Evolutionary conservation across 495 filamentous ascomycete species (phyloP), one percentile per base, ranked within the genome.

Genomic region (Baudoinia panamericana): DNA sequence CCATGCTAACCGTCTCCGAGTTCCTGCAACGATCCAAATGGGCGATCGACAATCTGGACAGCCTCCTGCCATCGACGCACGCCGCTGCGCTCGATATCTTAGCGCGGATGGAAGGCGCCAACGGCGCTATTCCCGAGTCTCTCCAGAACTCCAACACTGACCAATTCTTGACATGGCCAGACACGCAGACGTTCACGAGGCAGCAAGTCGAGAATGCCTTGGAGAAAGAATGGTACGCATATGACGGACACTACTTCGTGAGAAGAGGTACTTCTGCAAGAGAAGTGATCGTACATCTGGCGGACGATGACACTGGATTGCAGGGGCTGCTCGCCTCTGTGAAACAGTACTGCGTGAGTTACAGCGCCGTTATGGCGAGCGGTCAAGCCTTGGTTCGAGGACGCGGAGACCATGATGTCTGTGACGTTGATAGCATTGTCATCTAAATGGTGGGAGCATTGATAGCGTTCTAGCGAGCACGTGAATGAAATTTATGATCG

Each of bases 241-340:
- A n/a, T 13, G 51, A 54, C 30, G 55, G 45, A n/a, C 32, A 46
- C 15, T 59, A 66, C 30, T 62, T 54, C 36, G 46, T 67, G 13
- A 39, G 46, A 13, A 36, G 53, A 35, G 60, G 64, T 15, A 53
- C 51, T 15, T 41, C 15, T 5, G 49, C 50, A 30, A 57, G 45
- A 32, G 55, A 67, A 40, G 60, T 68, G 7, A 30, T 54, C 4
- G 52, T 63, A 10, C 48, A 54, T 13, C 35, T 61, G 12, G 50
- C 51, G 12, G 41, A 46, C 7, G 30, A 58, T 15, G 55, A 61
- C 13, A 62, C 62, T 27, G 62, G 64, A 34, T 45, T 42, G 22
- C 17, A 13, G 12, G 28, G 26, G 6, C 11, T 63, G 27, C n/a
- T 46, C 0, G 26, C 2, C 0, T 36, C 45, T 25, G 38, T 66